These are phyloP conservation scores for Cryptococcus sp. DNA, from an alignment of 1,284 basidiomycete genomes.

Conservation along the genomic window DNA sequence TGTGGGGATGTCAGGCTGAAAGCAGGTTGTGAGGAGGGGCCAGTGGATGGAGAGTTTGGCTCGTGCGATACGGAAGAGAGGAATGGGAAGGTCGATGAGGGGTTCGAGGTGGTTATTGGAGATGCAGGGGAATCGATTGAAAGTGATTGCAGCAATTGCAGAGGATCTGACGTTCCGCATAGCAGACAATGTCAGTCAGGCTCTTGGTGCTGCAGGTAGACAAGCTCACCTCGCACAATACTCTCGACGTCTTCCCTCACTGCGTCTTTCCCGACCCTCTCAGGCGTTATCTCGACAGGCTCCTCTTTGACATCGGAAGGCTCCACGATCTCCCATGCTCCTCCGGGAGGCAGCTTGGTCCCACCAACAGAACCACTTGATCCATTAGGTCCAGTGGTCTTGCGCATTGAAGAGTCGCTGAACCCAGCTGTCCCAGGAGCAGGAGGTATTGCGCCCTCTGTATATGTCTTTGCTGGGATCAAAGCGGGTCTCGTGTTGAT, in stretches of 20 bases:
- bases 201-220: constrained; percentile 15
- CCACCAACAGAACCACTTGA: background rate
- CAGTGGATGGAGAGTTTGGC: constrained; percentile 30
- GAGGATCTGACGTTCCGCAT: constrained; percentile 58
- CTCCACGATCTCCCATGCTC: constrained; percentile 53
- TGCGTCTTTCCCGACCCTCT: constrained; percentile 55
- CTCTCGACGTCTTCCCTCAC: constrained; percentile 69
- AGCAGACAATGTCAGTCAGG: constrained; percentile 12
- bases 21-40: constrained; percentile 17
- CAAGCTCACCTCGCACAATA: constrained; percentile 67
- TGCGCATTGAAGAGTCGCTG: background rate
- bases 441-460: constrained; percentile 34
- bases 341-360: constrained; percentile 44
- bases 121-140: constrained; percentile 31
- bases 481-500: constrained; percentile 23
- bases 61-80: constrained; percentile 29
- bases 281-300: constrained; percentile 18
- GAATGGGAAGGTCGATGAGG: constrained; percentile 41
- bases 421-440: constrained; percentile 29
- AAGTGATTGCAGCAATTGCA: constrained; percentile 50
- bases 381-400: background rate
- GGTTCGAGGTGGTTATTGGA: constrained; percentile 16
- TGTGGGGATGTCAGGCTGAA: constrained; percentile 5
- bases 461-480: constrained; percentile 30
- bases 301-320: constrained; percentile 28